These are phyloP conservation scores for Histomonas meleagridis DNA, from an alignment of 208 protist species.

Conservation along the genomic window DNA sequence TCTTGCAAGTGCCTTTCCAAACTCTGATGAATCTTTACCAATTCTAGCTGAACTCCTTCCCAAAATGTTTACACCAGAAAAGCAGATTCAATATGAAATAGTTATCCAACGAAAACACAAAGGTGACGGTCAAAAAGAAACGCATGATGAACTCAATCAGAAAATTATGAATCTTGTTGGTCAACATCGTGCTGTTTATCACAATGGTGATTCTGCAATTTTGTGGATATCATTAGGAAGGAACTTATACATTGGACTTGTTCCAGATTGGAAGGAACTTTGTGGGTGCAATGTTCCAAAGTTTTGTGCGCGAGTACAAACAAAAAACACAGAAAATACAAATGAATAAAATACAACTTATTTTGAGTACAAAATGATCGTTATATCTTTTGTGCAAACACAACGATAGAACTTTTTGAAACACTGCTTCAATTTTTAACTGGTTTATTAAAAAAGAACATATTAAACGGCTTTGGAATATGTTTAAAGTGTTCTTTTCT, in stretches of 20 bases:
- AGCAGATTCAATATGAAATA: neutral
- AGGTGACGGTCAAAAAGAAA: neutral
- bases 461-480: too few species aligned
- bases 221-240: neutral
- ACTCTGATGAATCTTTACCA: neutral
- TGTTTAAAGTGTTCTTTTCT: too few species aligned
- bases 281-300: slow-evolving; percentile 11
- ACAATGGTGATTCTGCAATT: neutral
- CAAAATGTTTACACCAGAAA: neutral
- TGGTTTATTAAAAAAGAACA: too few species aligned
- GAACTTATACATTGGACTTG: neutral
- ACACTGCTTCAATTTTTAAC: too few species aligned
- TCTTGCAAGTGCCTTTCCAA: neutral
- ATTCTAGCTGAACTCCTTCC: neutral
- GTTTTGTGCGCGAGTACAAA: too few species aligned
- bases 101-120: neutral
- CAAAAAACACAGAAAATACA: too few species aligned
- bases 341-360: too few species aligned
- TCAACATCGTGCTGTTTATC: neutral
- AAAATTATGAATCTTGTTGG: slow-evolving; percentile 8
- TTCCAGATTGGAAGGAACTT: slow-evolving; percentile 3
- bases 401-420: too few species aligned
- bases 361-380: too few species aligned
- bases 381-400: too few species aligned
- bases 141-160: slow-evolving; percentile 12